Evolutionary conservation across 345 rosid species (phyloP).

Genomic region (Salix viminalis): DNA sequence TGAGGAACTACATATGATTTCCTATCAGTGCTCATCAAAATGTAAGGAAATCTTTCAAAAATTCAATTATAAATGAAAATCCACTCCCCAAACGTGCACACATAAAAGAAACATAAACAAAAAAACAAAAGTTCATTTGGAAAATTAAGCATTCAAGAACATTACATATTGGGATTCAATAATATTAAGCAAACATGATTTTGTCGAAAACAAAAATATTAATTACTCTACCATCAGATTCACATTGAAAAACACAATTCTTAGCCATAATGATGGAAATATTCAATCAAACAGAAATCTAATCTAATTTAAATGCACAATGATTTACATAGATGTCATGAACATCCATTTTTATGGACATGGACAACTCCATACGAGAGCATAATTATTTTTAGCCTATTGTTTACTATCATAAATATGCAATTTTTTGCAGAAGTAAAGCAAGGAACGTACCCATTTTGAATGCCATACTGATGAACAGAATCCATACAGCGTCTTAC

Average conservation of each 20-base stretch:
- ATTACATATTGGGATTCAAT: neutral
- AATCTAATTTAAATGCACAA: neutral
- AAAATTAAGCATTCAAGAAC: neutral
- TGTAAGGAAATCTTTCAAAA: neutral
- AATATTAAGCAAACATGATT: neutral
- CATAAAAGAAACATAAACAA: neutral
- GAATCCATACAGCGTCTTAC: conserved; percentile 40
- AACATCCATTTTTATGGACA: neutral
- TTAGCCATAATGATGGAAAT: neutral
- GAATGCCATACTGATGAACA: conserved; percentile 38
- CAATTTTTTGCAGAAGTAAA: neutral
- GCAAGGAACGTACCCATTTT: conserved; percentile 41
- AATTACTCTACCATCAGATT: neutral
- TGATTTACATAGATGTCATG: neutral
- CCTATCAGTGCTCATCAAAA: neutral
- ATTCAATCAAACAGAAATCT: neutral
- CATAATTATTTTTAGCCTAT: neutral
- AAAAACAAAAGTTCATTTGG: neutral
- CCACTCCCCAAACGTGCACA: neutral
- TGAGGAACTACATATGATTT: neutral
- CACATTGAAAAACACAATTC: neutral
- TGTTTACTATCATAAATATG: neutral
- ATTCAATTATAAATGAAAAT: neutral
- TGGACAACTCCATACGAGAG: neutral
- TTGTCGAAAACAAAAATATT: too few relatives aligned